These are phyloP conservation scores for Ceratocystis smalleyi DNA, from an alignment of 2,329 filamentous ascomycete species.

Conservation along the genomic window DNA sequence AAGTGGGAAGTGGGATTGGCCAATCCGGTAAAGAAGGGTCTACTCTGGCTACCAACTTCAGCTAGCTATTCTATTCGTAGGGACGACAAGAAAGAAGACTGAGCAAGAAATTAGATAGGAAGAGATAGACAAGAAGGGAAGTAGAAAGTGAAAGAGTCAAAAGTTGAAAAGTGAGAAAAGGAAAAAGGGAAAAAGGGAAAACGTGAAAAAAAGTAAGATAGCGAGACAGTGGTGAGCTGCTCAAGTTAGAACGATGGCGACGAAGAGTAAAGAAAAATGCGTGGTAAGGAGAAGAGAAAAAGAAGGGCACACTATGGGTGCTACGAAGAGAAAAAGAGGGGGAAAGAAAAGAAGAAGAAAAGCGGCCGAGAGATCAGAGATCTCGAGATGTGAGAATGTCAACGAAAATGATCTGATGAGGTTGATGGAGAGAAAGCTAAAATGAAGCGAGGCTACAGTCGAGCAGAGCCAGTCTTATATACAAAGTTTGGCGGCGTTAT, in stretches of 20 bases:
- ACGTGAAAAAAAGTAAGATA: neutral
- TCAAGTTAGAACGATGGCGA: neutral
- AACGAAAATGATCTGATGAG: neutral
- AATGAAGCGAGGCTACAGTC: neutral
- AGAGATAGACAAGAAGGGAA: neutral
- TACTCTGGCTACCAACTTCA: neutral
- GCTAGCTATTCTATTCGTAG: neutral
- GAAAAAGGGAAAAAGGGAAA: constrained; percentile 1
- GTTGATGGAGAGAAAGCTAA: neutral
- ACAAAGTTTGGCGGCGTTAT: neutral
- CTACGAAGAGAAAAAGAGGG: constrained; percentile 8
- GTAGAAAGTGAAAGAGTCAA: neutral
- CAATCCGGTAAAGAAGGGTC: constrained; percentile 9
- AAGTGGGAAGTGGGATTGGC: neutral
- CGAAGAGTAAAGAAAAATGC: constrained; percentile 3
- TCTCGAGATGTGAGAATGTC: constrained; percentile 2
- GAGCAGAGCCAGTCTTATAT: neutral
- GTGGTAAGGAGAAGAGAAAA: constrained; percentile 1
- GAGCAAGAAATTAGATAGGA: neutral
- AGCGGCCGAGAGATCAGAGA: constrained; percentile 6
- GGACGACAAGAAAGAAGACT: neutral
- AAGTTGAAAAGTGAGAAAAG: neutral
- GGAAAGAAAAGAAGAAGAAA: neutral
- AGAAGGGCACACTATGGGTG: constrained; percentile 5
- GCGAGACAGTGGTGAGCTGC: neutral